Conservation (phyloP, 1,139 yeast species). For the Candida sanyaensis region DNA sequence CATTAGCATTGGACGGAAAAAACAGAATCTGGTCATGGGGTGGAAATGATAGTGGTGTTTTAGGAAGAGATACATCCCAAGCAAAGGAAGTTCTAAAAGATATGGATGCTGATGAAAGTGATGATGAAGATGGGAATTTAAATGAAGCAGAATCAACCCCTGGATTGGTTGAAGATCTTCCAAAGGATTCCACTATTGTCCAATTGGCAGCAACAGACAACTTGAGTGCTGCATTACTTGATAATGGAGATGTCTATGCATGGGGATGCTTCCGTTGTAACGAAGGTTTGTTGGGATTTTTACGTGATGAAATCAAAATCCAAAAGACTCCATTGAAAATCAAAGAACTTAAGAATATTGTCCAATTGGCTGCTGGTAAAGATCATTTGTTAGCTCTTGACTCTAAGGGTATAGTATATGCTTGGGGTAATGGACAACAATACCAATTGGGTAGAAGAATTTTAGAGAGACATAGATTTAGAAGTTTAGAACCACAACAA, state of each 20-base stretch:
- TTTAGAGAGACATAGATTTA: conserved; percentile 71
- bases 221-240: conserved; percentile 75
- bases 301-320: conserved; percentile 54
- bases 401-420: conserved; percentile 79
- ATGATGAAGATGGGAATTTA: conserved; percentile 78
- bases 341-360: conserved; percentile 63
- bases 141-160: conserved; percentile 92
- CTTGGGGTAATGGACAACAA: conserved; percentile 98
- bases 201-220: conserved; percentile 94
- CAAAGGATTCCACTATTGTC: conserved; percentile 52
- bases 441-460: conserved; percentile 86
- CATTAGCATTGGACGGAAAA: conserved; percentile 72
- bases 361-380: conserved; percentile 90
- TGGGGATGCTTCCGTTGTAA: conserved; percentile 97
- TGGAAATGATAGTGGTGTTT: conserved; percentile 85
- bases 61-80: conserved; percentile 83
- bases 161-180: conserved; percentile 67
- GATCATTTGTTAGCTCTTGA: conserved; percentile 89
- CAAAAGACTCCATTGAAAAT: conserved; percentile 73
- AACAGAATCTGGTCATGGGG: conserved; percentile 97
- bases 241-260: conserved; percentile 87
- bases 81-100: conserved; percentile 64
- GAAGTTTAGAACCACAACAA: conserved; percentile 73
- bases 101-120: conserved; percentile 64
- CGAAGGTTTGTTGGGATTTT: conserved; percentile 88